These are phyloP conservation scores for Tuber borchii DNA, from an alignment of 495 filamentous ascomycete species.

Conservation along the genomic window DNA sequence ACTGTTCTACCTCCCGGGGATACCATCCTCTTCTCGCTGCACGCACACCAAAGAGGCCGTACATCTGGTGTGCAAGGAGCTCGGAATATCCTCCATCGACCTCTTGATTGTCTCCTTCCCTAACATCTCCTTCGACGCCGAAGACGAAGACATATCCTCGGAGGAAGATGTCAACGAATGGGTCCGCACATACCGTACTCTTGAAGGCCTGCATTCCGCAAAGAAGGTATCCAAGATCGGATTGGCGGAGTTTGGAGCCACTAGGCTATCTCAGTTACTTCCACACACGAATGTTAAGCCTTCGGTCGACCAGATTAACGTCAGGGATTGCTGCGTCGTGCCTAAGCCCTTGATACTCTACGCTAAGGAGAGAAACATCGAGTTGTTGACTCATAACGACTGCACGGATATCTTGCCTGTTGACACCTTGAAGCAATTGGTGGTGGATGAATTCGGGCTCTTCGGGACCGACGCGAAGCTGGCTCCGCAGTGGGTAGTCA, in stretches of 20 bases:
- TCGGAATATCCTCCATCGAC: conserved; percentile 69
- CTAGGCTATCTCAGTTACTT: conserved; percentile 64
- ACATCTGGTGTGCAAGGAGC: conserved; percentile 59
- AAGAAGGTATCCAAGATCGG: conserved; percentile 70
- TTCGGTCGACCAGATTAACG: conserved; percentile 90
- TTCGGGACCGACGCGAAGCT: conserved; percentile 55
- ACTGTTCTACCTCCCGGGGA: conserved; percentile 38
- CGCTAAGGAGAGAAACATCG: conserved; percentile 76
- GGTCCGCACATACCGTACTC: conserved; percentile 60
- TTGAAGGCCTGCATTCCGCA: conserved; percentile 66
- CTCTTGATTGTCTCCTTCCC: conserved; percentile 90
- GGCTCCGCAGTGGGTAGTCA: conserved; percentile 86
- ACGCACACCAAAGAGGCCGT: conserved; percentile 48
- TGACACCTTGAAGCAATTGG: conserved; percentile 73
- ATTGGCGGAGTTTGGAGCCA: conserved; percentile 81
- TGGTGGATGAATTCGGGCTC: conserved; percentile 53
- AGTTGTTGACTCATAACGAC: conserved; percentile 89
- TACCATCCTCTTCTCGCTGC: conserved; percentile 21
- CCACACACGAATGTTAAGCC: conserved; percentile 62
- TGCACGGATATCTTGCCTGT: conserved; percentile 82
- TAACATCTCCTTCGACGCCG: conserved; percentile 84
- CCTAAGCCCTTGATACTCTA: conserved; percentile 79
- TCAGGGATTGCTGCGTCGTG: conserved; percentile 93
- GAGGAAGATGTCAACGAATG: conserved; percentile 55
- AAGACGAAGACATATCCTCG: conserved; percentile 62